Conservation (phyloP, 129 eudicot genomes). For the Chrysanthemum lavandulifolium region DNA sequence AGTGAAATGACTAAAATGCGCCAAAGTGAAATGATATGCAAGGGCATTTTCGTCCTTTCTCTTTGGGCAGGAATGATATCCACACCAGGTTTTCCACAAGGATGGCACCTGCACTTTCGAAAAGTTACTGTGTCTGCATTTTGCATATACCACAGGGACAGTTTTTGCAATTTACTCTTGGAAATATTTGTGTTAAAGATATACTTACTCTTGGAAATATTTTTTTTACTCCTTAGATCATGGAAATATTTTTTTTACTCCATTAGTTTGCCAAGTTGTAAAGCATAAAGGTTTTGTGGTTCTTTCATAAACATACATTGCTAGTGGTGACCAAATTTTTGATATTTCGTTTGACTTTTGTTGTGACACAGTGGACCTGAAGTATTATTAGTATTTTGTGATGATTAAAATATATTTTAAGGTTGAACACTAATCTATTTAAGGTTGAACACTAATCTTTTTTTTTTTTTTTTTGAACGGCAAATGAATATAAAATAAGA, state of each 20-base stretch:
- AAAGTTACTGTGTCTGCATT: too few species aligned
- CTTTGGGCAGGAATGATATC: too few species aligned
- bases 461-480: too few species aligned
- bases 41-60: too few species aligned
- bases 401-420: not conserved
- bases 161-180: too few species aligned
- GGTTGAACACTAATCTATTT: not conserved
- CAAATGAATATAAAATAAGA: too few species aligned
- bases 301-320: constrained; percentile 3
- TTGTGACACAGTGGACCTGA: constrained; percentile 7
- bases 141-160: too few species aligned
- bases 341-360: constrained; percentile 16
- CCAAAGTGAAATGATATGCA: too few species aligned
- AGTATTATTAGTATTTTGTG: not conserved
- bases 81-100: too few species aligned
- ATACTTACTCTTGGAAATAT: not conserved
- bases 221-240: not conserved
- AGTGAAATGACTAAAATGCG: too few species aligned
- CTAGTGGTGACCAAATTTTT: not conserved
- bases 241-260: not conserved
- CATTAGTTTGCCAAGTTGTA: constrained; percentile 14
- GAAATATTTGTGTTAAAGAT: not conserved
- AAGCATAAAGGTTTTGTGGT: constrained; percentile 32
- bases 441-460: not conserved
- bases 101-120: too few species aligned